Evolutionary conservation across 2,329 filamentous ascomycete species (phyloP), one percentile per base, ranked within the genome.

Genomic region (Verticillium nubilum): DNA sequence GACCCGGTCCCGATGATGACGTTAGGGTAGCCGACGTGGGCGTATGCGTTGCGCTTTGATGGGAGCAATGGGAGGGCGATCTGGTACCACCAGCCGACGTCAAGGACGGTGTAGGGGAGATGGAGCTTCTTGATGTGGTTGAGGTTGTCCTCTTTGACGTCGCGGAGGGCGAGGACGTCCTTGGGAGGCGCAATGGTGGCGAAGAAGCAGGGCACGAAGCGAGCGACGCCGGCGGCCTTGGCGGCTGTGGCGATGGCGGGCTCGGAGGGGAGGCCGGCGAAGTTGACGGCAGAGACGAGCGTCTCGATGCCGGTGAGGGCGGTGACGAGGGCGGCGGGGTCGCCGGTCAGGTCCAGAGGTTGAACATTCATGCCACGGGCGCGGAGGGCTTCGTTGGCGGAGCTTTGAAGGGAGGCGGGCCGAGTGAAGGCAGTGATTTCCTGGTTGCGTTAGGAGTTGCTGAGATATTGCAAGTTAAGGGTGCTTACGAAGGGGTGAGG

Each of bases 61-160:
- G 70, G 67, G 1, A 74, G 47, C n/a, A 52, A 10, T 0, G 69
- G 70, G 1, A 67, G 29, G 19, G 72, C 69, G 28, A 79, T 62
- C 65, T 84, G 80, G 66, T 82, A 80, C 83, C 83, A 86, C 72
- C 74, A 83, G n/a, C 83, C 83, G 6, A 84, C 77, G 62, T 86
- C 83, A 56, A 86, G 77, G 65, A 83, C 71, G 12, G 83, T 86
- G 69, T 80, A 86, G 0, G 80, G 80, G 1, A 86, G 73, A 31
- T 72, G 68, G 2, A 80, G 66, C 59, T 73, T 69, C 64, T 78
- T 77, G 63, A 85, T 73, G 58, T 80, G 74, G 60, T 80, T 74
- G 64, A 80, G 75, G 17, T 84, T 72, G 1, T 72, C 69, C 61
- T 84, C 79, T 71, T 85, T 85, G 42, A 60, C 12, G 26, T 71